These are phyloP conservation scores for Excoecaria cochinchinensis DNA, from an alignment of 345 rosid species.

Conservation along the genomic window DNA sequence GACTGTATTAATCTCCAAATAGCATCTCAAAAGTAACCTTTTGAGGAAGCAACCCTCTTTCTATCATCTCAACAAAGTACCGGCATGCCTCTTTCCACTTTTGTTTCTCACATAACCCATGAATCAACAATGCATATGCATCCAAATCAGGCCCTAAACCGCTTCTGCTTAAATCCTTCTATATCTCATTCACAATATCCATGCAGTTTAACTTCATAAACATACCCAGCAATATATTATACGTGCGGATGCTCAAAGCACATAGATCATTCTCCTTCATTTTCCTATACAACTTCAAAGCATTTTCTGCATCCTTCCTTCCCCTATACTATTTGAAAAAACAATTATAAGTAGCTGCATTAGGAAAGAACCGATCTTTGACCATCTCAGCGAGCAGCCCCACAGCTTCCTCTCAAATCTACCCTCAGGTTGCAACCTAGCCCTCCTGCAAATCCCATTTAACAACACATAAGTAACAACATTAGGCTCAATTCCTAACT, in stretches of 20 bases:
- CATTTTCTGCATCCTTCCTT: constrained; percentile 59
- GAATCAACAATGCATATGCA: constrained; percentile 68
- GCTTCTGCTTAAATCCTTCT: constrained; percentile 64
- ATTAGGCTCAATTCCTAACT: constrained; percentile 61
- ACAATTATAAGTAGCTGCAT: constrained; percentile 69
- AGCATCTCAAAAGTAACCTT: constrained; percentile 78
- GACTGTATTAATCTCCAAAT: constrained; percentile 78
- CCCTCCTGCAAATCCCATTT: constrained; percentile 78
- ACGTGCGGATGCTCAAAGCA: constrained; percentile 47
- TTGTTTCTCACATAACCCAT: constrained; percentile 60
- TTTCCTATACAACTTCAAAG: constrained; percentile 66
- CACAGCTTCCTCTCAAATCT: constrained; percentile 72
- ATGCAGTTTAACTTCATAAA: constrained; percentile 54
- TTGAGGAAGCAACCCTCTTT: constrained; percentile 85
- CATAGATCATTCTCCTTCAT: constrained; percentile 55
- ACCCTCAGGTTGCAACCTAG: constrained; percentile 64
- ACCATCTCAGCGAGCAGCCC: constrained; percentile 69
- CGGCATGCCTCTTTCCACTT: constrained; percentile 78
- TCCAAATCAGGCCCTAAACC: constrained; percentile 75
- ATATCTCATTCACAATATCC: constrained; percentile 56
- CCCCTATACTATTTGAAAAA: constrained; percentile 86
- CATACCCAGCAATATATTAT: constrained; percentile 63
- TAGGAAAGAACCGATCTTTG: constrained; percentile 54
- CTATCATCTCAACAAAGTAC: constrained; percentile 85
- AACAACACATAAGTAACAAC: constrained; percentile 65